Conservation (phyloP, 2,329 filamentous ascomycete genomes). For the Colletotrichum acutatum region DNA sequence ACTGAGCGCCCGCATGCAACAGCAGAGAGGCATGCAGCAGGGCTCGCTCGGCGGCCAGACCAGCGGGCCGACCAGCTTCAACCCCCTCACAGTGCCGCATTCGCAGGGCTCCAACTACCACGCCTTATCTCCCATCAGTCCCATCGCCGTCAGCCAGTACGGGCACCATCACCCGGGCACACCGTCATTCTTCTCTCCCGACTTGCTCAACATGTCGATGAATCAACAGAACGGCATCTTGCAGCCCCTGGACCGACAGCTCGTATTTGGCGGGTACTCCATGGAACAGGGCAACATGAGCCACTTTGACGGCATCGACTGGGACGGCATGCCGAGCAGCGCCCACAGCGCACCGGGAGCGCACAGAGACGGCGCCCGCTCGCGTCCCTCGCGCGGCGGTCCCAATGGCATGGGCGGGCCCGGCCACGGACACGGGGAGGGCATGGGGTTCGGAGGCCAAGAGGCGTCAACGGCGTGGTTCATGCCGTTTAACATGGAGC, state of each 20-base stretch:
- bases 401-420: constrained; percentile 45
- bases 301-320: constrained; percentile 53
- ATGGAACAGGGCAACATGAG: constrained; percentile 57
- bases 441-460: constrained; percentile 41
- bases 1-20: constrained; percentile 48
- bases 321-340: constrained; percentile 54
- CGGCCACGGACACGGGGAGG: constrained; percentile 38
- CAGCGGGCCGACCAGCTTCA: constrained; percentile 53
- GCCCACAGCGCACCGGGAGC: constrained; percentile 41
- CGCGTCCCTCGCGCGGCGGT: constrained; percentile 38
- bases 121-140: constrained; percentile 63
- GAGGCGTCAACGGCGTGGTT: constrained; percentile 82
- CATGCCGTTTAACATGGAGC: constrained; percentile 91
- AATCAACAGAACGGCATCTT: constrained; percentile 64
- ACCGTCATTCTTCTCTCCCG: constrained; percentile 58
- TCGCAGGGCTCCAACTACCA: constrained; percentile 56
- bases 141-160: constrained; percentile 54
- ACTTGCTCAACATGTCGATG: constrained; percentile 65
- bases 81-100: constrained; percentile 53
- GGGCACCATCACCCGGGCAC: constrained; percentile 49
- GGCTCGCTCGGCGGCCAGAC: constrained; percentile 53
- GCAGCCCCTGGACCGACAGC: constrained; percentile 78
- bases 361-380: constrained; percentile 34
- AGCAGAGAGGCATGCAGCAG: constrained; percentile 54
- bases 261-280: constrained; percentile 79